A percentile compares a stretch with the other conserved stretches of the same genome.
Conservation (phyloP, 108 stramenopile species). For the Conticribra guillardii region DNA sequence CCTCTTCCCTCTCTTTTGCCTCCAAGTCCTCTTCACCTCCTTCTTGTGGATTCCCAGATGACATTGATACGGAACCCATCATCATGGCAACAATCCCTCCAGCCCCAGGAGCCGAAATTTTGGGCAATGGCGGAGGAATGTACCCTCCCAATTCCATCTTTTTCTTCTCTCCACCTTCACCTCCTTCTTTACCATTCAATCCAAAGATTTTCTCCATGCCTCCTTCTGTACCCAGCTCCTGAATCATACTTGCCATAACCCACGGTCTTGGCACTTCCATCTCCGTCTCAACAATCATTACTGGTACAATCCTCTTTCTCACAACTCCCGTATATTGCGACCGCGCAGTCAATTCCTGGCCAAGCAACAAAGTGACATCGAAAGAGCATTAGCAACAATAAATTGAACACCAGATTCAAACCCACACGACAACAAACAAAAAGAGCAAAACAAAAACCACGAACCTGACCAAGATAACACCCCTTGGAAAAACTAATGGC, state of each 20-base stretch:
- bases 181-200: slow-evolving; percentile 16
- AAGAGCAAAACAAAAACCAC: too few relatives aligned
- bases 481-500: slow-evolving; percentile 94
- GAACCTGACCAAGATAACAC: slow-evolving; percentile 98
- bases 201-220: slow-evolving; percentile 48
- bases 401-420: too few relatives aligned
- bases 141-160: slow-evolving; percentile 30
- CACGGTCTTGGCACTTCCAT: slow-evolving; percentile 79
- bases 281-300: slow-evolving; percentile 73
- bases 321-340: slow-evolving; percentile 92
- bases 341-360: slow-evolving; percentile 96
- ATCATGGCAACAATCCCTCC: slow-evolving; percentile 75
- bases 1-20: slow-evolving; percentile 28
- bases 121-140: slow-evolving; percentile 65
- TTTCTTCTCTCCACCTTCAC: slow-evolving; percentile 16
- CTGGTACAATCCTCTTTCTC: slow-evolving; percentile 91
- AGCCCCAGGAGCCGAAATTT: slow-evolving; percentile 68
- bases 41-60: slow-evolving; percentile 16
- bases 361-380: too few relatives aligned
- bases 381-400: too few relatives aligned
- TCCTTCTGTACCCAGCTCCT: slow-evolving; percentile 47
- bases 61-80: slow-evolving; percentile 55
- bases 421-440: too few relatives aligned
- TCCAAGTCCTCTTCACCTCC: slow-evolving; percentile 32
- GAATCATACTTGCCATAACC: slow-evolving; percentile 74